phyloP scores from a whole-genome alignment of 2,329 filamentous ascomycete species.

The Venturia nashicola region DNA sequence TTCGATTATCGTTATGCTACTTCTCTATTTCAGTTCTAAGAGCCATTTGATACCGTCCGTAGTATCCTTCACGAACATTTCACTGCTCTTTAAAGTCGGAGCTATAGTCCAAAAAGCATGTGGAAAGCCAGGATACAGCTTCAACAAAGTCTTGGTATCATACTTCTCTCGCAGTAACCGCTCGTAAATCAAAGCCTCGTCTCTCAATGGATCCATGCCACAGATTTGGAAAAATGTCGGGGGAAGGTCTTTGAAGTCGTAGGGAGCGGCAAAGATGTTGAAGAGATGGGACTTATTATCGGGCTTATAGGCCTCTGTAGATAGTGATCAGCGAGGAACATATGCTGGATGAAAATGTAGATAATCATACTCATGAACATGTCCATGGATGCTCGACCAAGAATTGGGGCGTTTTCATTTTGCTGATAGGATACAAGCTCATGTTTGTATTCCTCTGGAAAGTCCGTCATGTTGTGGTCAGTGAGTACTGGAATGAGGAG shows the following conservation, averaged over 20 bases:
- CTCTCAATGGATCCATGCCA: conserved; percentile 13
- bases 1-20: no score
- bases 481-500: conserved; percentile 14
- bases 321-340: background rate
- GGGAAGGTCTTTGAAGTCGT: conserved; percentile 9
- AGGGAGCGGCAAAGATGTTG: conserved; percentile 3
- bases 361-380: background rate
- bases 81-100: conserved; percentile 5
- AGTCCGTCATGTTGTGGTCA: background rate
- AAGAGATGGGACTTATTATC: conserved; percentile 8
- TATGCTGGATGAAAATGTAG: background rate
- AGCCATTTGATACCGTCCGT: conserved; percentile 11
- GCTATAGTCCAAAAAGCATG: conserved; percentile 9
- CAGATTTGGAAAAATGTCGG: conserved; percentile 12
- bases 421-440: conserved; percentile 6
- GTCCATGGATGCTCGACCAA: background rate
- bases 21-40: conserved; percentile 5
- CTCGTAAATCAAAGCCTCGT: conserved; percentile 13
- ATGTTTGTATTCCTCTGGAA: conserved; percentile 5
- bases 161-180: conserved; percentile 11
- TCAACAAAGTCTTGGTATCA: conserved; percentile 10
- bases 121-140: conserved; percentile 13
- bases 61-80: conserved; percentile 4
- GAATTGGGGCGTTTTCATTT: conserved; percentile 7
- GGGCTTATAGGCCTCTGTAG: conserved; percentile 2